Evolutionary conservation across 164 flowering plant genomes (phyloP).

Genomic region (Litsea cubeba): DNA sequence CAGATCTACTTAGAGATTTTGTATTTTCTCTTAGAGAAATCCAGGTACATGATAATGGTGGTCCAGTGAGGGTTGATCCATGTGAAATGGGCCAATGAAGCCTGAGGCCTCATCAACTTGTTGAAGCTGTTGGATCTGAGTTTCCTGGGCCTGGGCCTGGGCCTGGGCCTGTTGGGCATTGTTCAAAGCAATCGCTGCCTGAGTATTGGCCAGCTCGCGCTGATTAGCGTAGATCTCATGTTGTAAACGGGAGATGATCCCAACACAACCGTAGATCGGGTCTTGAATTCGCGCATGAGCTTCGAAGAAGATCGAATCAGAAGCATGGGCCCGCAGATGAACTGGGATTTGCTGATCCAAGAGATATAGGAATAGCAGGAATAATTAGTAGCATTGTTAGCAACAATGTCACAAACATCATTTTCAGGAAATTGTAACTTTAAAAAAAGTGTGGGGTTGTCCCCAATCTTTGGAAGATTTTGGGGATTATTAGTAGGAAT

Average conservation of each 20-base stretch:
- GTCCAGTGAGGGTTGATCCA: too few relatives aligned
- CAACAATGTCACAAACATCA: too few relatives aligned
- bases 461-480: not conserved
- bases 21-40: too few relatives aligned
- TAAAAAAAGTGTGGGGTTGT: not conserved
- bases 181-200: slow-evolving; percentile 19
- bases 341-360: slow-evolving; percentile 27
- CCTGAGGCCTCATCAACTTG: not conserved
- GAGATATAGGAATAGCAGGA: not conserved
- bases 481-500: not conserved
- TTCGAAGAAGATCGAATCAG: slow-evolving; percentile 27
- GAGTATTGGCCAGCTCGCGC: slow-evolving; percentile 18
- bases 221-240: slow-evolving; percentile 20
- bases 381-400: not conserved
- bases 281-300: slow-evolving; percentile 23
- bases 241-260: slow-evolving; percentile 24
- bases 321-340: slow-evolving; percentile 24
- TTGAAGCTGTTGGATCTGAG: not conserved
- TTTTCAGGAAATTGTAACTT: not conserved
- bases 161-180: slow-evolving; percentile 7
- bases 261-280: slow-evolving; percentile 35
- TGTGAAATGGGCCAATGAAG: too few relatives aligned
- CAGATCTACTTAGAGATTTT: too few relatives aligned
- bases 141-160: not conserved
- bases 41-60: too few relatives aligned